Evolutionary conservation across 176 grass and related monocot species (phyloP), one percentile per base, ranked within the genome.

Genomic region (Zea luxurians): DNA sequence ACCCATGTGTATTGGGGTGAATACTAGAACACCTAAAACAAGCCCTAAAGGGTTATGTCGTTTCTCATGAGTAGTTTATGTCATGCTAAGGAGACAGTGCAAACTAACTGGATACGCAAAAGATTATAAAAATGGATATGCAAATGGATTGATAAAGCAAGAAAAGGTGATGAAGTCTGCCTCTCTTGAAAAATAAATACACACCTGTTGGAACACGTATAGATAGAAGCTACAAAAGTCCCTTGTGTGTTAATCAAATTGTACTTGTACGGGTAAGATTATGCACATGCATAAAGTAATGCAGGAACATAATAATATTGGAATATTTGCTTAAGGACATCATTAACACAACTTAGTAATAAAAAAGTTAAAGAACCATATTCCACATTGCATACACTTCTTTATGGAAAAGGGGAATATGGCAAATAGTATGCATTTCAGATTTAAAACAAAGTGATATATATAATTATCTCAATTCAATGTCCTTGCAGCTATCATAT

Each of bases 71-170:
- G 8, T 76, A 77, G 27, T 58, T 66, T 64, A 71, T 60, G 66
- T 49, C 48, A 50, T 60, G 49, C 18, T 66, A 49, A 65, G 55
- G 27, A 59, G 66, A 87, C 74, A 66, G 66, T 66, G 68, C 40
- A 72, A 78, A 83, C 60, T 61, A 60, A 83, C 79, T 83, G 66
- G 61, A 82, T 87, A 74, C 42, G 34, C 68, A 83, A 83, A 82
- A 87, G 27, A 27, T 27, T 27, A 27, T 27, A 27, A 27, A 27
- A 27, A 27, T 27, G 27, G 27, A 27, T 27, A 27, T 27, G 27
- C 27, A 27, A 27, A 27, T 27, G n/a, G 12, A 44, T 66, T 66
- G 48, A 48, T 78, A 78, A 78, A 67, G 71, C 37, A 48, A 12
- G 17, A 54, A 82, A 44, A 59, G 43, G 4, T 67, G 18, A 15